A percentile compares a stretch with the other conserved stretches of the same genome.
phyloP scores from a whole-genome alignment of 306 rosid genomes.

The Luffa aegyptiaca region DNA sequence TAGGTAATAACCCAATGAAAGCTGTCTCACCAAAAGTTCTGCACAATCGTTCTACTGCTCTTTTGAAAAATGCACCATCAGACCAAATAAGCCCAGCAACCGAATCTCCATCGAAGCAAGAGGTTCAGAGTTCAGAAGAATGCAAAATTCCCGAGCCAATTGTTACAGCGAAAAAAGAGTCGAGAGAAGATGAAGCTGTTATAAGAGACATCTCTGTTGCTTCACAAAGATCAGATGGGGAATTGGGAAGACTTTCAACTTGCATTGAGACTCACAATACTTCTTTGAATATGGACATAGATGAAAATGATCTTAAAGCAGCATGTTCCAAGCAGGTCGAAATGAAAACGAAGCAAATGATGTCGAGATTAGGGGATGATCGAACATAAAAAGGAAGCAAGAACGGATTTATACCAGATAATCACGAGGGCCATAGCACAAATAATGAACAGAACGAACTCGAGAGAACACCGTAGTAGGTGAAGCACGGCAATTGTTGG shows the following conservation, averaged over 20 bases:
- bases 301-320: neutral
- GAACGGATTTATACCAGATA: neutral
- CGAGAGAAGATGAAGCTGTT: conserved; percentile 3
- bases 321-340: neutral
- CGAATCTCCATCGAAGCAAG: conserved; percentile 24
- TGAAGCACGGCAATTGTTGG: neutral
- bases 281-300: neutral
- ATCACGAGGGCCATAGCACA: neutral
- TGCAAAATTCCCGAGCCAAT: conserved; percentile 6
- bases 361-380: neutral
- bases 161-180: conserved; percentile 13
- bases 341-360: neutral
- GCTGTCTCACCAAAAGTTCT: conserved; percentile 11
- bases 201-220: neutral
- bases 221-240: neutral
- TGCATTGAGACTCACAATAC: neutral
- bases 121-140: conserved; percentile 26
- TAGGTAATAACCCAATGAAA: conserved; percentile 16
- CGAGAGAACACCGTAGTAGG: neutral
- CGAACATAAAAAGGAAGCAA: neutral
- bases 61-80: conserved; percentile 7
- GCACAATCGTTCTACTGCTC: conserved; percentile 13
- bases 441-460: neutral
- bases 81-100: conserved; percentile 19
- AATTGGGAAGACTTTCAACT: neutral